phyloP scores from a whole-genome alignment of 345 rosid species.

The Lagerstroemia speciosa region DNA sequence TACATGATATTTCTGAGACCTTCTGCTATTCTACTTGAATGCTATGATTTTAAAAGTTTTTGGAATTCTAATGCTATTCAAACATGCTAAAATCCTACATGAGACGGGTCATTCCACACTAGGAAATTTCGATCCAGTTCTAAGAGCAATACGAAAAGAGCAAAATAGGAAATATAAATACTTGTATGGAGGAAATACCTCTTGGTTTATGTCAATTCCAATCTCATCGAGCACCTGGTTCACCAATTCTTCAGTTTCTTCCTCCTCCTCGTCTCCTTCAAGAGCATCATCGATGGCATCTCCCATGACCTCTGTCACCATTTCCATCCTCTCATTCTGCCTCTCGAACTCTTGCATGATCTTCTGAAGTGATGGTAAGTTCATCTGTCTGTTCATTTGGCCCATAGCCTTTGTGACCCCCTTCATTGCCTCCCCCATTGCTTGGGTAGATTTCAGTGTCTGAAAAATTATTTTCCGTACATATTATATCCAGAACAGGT shows the following conservation, averaged over 20 bases:
- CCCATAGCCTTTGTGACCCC: conserved; percentile 95
- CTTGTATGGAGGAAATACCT: conserved; percentile 32
- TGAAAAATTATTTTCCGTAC: conserved; percentile 11
- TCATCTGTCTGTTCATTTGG: conserved; percentile 91
- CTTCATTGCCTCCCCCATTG: conserved; percentile 96
- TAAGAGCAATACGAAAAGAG: no score
- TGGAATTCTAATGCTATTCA: no score
- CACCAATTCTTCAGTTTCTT: conserved; percentile 83
- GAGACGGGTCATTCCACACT: no score
- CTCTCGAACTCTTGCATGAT: conserved; percentile 86
- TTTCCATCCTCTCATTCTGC: conserved; percentile 92
- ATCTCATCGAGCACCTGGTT: conserved; percentile 91
- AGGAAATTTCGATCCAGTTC: no score
- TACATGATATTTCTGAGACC: no score
- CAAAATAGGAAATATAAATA: no score
- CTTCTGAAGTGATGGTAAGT: conserved; percentile 75
- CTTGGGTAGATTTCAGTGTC: conserved; percentile 88
- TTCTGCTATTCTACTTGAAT: no score
- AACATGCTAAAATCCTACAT: no score
- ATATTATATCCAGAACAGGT: background rate
- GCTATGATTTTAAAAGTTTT: no score
- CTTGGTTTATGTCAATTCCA: conserved; percentile 77
- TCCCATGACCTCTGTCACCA: conserved; percentile 80
- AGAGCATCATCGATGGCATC: conserved; percentile 85
- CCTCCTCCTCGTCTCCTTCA: conserved; percentile 93